phyloP scores from a whole-genome alignment of 2,329 filamentous ascomycete species.

The Clarireedia homoeocarpa region DNA sequence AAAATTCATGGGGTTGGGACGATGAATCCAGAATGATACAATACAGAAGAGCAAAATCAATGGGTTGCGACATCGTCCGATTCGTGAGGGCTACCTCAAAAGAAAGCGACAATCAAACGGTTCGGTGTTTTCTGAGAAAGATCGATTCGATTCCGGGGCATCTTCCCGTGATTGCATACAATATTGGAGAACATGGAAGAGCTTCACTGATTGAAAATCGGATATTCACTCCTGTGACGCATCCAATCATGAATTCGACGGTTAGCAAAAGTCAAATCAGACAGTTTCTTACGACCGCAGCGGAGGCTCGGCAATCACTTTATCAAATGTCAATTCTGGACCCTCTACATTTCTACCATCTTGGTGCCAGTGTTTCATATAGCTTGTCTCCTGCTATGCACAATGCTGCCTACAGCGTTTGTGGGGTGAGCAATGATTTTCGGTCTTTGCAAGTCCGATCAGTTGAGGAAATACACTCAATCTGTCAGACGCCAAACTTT shows the following conservation, averaged over 20 bases:
- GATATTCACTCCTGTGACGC: slow-evolving; percentile 47
- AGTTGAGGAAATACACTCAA: slow-evolving; percentile 53
- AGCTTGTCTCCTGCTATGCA: slow-evolving; percentile 75
- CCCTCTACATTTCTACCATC: slow-evolving; percentile 63
- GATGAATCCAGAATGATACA: slow-evolving; percentile 39
- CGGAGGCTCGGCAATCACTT: slow-evolving; percentile 56
- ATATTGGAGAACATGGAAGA: slow-evolving; percentile 46
- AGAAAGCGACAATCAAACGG: slow-evolving; percentile 41
- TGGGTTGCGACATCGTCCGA: slow-evolving; percentile 50
- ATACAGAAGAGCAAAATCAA: slow-evolving; percentile 41
- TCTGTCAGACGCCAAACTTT: slow-evolving; percentile 59
- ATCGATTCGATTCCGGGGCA: slow-evolving; percentile 22
- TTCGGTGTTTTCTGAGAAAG: slow-evolving; percentile 21
- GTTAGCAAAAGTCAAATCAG: slow-evolving; percentile 30
- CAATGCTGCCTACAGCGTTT: slow-evolving; percentile 56
- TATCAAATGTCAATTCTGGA: slow-evolving; percentile 61
- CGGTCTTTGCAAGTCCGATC: slow-evolving; percentile 54
- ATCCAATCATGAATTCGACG: slow-evolving; percentile 48
- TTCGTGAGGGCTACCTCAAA: slow-evolving; percentile 43
- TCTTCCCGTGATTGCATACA: slow-evolving; percentile 42
- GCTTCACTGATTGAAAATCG: slow-evolving; percentile 49
- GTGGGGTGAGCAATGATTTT: slow-evolving; percentile 63
- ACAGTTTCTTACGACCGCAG: slow-evolving; percentile 40
- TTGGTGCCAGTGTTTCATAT: slow-evolving; percentile 65
- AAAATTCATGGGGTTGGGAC: slow-evolving; percentile 36